These are phyloP conservation scores for Uromyces viciae-fabae DNA, from an alignment of 1,284 basidiomycete species.

Conservation along the genomic window DNA sequence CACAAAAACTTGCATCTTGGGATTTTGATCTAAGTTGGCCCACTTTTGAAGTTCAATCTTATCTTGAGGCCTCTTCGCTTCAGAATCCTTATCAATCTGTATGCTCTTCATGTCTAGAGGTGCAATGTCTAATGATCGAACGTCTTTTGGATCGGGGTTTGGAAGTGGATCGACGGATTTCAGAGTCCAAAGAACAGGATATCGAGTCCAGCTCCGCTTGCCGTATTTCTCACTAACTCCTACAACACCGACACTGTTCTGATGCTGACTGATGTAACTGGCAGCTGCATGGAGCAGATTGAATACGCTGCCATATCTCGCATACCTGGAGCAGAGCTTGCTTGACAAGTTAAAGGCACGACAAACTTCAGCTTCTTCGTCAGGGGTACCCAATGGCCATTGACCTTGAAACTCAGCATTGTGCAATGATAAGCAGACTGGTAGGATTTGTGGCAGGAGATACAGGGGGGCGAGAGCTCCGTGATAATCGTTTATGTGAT, in stretches of 20 bases:
- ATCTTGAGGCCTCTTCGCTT: conserved; percentile 78
- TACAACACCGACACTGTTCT: conserved; percentile 84
- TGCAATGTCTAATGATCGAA: conserved; percentile 77
- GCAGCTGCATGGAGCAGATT: conserved; percentile 86
- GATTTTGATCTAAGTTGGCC: conserved; percentile 84
- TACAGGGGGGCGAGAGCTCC: conserved; percentile 84
- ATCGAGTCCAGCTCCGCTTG: conserved; percentile 88
- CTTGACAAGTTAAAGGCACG: conserved; percentile 93
- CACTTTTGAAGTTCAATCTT: conserved; percentile 89
- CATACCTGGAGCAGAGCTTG: conserved; percentile 86
- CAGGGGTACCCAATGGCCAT: conserved; percentile 88
- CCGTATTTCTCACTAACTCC: conserved; percentile 95
- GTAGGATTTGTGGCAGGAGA: conserved; percentile 78
- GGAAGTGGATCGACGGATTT: conserved; percentile 89
- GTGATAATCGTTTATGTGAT: conserved; percentile 80
- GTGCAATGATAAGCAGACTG: conserved; percentile 81
- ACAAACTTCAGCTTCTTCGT: conserved; percentile 95
- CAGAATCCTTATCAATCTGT: conserved; percentile 70
- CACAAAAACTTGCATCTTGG: conserved; percentile 80
- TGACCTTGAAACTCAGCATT: conserved; percentile 94
- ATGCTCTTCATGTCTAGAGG: conserved; percentile 69
- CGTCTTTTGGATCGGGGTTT: conserved; percentile 77
- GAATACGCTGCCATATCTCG: conserved; percentile 93
- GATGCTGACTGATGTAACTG: conserved; percentile 82
- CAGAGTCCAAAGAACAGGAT: conserved; percentile 87